Evolutionary conservation across 768 basidiomycete genomes (phyloP), one percentile per base, ranked within the genome.

Genomic region (Clavaria fumosa): DNA sequence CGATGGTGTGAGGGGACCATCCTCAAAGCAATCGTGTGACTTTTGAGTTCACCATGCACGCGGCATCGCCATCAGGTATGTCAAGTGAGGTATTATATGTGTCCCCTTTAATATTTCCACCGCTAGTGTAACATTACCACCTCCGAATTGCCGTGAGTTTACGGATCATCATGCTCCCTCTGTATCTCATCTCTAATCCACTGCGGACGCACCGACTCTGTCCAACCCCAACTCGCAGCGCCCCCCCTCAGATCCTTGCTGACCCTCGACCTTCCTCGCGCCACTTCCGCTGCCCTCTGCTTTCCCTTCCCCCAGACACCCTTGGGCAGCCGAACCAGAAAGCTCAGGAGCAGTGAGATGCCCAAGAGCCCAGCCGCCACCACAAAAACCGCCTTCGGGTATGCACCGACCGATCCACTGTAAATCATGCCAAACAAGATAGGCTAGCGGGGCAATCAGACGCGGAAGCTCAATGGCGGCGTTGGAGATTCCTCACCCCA

Each of bases 361-460:
- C 61, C 43, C 40, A 78, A 54, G 27, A 84, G 60, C 5, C 57
- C 62, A 2, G 60, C 66, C 11, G 75, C 77, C 6, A 64, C 52
- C 12, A 56, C 62, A 47, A 86, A 88, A 32, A 86, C 69, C 3
- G 78, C 66, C 57, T 76, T 78, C 15, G 83, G 82, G 47, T 61
- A 78, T 4, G 52, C 60, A 2, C 70, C 76, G 17, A 83, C 79
- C 1, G 81, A 82, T 34, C 53, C 59, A 45, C 73, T 70, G 58
- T 81, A 88, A 18, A 84, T 56, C 40, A 78, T 34, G 3, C 76
- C 81, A 47, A 86, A 88, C 4, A 86, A 35, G 49, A 83, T 55
- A 1, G 84, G 82, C 76, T 68, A 38, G n/a, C 26, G 15, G 4
- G n/a, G 35, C 11, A 14, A 7, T 26, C 30, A 17, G 11, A 43